These are phyloP conservation scores for Cryptococcus amylolentus DNA, from an alignment of 1,284 basidiomycete species.

Conservation along the genomic window DNA sequence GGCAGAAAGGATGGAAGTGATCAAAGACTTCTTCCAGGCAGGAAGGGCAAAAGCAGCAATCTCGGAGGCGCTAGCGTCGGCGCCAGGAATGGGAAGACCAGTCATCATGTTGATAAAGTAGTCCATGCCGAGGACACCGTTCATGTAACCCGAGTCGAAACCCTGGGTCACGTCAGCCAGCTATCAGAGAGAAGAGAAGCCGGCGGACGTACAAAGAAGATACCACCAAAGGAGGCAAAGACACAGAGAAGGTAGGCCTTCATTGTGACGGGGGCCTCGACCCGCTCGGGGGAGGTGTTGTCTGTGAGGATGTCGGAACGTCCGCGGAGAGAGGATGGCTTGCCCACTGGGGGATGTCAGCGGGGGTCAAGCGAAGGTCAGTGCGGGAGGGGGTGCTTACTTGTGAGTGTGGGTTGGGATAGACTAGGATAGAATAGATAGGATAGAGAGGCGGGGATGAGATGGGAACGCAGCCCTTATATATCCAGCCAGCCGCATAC, in stretches of 20 bases:
- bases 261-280: conserved; percentile 48
- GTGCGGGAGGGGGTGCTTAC: too few species aligned
- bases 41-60: conserved; percentile 32
- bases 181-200: background rate
- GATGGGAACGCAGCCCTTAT: too few species aligned
- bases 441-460: too few species aligned
- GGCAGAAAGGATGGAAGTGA: conserved; percentile 50
- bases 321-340: too few species aligned
- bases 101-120: conserved; percentile 33
- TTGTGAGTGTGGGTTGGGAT: too few species aligned
- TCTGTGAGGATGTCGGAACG: conserved; percentile 22
- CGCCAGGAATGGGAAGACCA: conserved; percentile 20
- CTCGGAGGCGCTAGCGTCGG: conserved; percentile 13
- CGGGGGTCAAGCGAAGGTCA: too few species aligned
- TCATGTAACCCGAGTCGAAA: conserved; percentile 42
- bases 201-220: conserved; percentile 57
- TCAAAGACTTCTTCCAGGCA: conserved; percentile 39
- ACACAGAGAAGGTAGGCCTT: conserved; percentile 52
- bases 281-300: conserved; percentile 31
- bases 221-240: conserved; percentile 76
- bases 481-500: too few species aligned
- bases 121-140: conserved; percentile 38
- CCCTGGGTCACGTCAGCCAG: background rate
- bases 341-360: too few species aligned
- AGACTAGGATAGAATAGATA: too few species aligned